Evolutionary conservation across 78 protist genomes (phyloP).

Genomic region (Protostelium mycophagum): DNA sequence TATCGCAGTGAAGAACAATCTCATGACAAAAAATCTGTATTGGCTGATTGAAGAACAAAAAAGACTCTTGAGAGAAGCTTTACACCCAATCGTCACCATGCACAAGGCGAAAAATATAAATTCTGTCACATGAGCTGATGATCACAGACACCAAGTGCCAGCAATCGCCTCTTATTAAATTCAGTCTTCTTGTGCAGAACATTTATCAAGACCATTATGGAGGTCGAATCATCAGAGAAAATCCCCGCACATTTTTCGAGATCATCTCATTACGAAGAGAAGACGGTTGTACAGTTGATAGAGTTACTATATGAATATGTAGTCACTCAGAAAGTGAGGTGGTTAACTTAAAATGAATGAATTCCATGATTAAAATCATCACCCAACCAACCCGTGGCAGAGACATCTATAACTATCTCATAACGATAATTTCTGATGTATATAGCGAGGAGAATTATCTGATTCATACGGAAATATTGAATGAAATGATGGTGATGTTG

Average conservation of each 20-base stretch:
- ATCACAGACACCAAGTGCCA: not conserved
- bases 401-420: no score
- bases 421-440: not conserved
- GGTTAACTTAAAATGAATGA: no score
- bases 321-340: not conserved
- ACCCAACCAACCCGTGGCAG: no score
- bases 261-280: not conserved
- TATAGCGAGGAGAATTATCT: not conserved
- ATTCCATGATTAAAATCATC: no score
- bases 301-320: not conserved
- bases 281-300: not conserved
- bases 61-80: not conserved
- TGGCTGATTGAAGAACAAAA: not conserved
- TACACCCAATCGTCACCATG: not conserved
- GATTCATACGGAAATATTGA: not conserved
- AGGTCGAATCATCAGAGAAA: not conserved
- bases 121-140: not conserved
- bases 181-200: not conserved
- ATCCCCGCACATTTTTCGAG: not conserved
- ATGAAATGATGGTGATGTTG: not conserved
- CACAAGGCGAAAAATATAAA: not conserved
- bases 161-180: not conserved
- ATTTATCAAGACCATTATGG: not conserved
- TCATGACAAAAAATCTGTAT: not conserved
- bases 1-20: not conserved